phyloP scores from a whole-genome alignment of 1,284 basidiomycete species.

The Earliella scabrosa region DNA sequence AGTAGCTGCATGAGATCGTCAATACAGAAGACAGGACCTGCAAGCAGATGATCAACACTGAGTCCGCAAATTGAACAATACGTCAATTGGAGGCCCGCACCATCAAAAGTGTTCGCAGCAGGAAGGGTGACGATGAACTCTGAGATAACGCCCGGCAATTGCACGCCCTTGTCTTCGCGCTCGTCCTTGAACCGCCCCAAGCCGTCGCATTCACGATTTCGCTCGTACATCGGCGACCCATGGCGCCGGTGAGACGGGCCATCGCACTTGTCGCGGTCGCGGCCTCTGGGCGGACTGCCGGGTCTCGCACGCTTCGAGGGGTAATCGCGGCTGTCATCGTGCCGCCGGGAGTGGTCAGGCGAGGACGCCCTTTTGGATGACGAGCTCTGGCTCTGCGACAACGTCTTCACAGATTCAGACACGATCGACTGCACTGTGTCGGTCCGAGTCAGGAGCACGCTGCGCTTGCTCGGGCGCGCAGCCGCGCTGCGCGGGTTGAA shows the following conservation, averaged over 20 bases:
- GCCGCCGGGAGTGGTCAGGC: constrained; percentile 52
- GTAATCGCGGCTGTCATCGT: constrained; percentile 48
- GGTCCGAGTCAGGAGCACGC: constrained; percentile 44
- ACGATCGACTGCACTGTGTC: constrained; percentile 53
- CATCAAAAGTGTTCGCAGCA: constrained; percentile 74
- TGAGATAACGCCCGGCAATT: constrained; percentile 71
- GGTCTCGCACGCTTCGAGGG: constrained; percentile 58
- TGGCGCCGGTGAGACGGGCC: constrained; percentile 49
- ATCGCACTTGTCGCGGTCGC: constrained; percentile 46
- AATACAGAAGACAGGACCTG: constrained; percentile 85
- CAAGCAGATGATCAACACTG: constrained; percentile 8
- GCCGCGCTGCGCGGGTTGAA: constrained; percentile 30
- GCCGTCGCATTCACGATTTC: constrained; percentile 44
- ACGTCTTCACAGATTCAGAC: constrained; percentile 27
- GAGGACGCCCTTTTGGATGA: constrained; percentile 52
- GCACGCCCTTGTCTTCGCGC: constrained; percentile 54
- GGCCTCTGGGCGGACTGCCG: constrained; percentile 54
- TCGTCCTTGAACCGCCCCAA: constrained; percentile 50
- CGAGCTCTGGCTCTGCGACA: constrained; percentile 16
- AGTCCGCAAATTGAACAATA: constrained; percentile 10
- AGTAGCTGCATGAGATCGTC: constrained; percentile 87
- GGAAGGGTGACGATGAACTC: constrained; percentile 88
- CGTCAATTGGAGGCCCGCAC: constrained; percentile 49
- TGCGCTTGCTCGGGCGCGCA: constrained; percentile 28
- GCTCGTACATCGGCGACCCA: constrained; percentile 53